Base-by-base conservation (phyloP, 2,329 filamentous ascomycete genomes). In the Phyllosticta capitalensis region DNA sequence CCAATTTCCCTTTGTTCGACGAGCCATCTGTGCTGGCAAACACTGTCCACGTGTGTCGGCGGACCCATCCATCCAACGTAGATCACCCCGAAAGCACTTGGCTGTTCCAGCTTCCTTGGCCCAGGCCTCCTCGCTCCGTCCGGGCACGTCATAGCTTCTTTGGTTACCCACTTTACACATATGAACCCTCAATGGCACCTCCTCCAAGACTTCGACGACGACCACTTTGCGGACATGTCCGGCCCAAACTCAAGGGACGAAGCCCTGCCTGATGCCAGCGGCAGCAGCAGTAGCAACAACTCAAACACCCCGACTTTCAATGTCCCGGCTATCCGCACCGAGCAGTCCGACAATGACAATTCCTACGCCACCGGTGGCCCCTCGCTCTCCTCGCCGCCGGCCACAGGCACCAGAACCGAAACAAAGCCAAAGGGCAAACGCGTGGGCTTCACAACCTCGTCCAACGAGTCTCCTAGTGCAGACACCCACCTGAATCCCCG, bases 111-210 rank as follows among this genome's bases (percentile, higher is more conserved):
- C 30, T 38, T 38, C 30, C 30, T 38, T 38, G 30, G 30, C 10
- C 30, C 9, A 38, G 30, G 30, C 30, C 30, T n/a, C n/a, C n/a
- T n/a, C n/a, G n/a, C n/a, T n/a, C n/a, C n/a, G n/a, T n/a, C 30
- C 17, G 52, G 17, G 30, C 52, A 60, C 58, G 58, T 60, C 58
- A 60, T 60, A 60, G 58, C 58, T 60, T 19, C 58, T 28, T 19
- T 30, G 10, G 10, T 53, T 55, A 55, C 49, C 58, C 58, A 56
- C 58, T 56, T 56, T 52, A 20, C 58, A 60, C 54, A 45, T 60
- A 60, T 60, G 58, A 60, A 60, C 49, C 58, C 58, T 54, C 58
- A 48, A 60, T 60, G 58, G 58, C 28, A 56, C 54, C 53, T 56
- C 54, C 30, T 38, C 30, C 53, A 49, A 48, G 53, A 53, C 58